A percentile compares a stretch with the other conserved stretches of the same genome.
Conservation (phyloP, 2,329 filamentous ascomycete species). For the Incumbomyces delicatus region DNA sequence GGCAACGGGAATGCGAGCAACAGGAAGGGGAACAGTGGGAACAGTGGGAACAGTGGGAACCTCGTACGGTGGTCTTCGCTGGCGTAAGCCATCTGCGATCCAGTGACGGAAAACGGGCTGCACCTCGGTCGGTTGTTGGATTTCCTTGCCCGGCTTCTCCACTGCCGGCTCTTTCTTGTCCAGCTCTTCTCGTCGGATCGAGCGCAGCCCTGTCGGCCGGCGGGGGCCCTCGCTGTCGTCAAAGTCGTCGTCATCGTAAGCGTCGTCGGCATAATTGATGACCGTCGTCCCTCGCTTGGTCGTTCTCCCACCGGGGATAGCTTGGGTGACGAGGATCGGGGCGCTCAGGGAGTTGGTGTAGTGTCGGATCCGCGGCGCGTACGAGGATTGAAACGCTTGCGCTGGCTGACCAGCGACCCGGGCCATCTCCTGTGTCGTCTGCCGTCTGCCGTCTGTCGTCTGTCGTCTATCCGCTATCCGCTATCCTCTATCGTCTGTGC, state of each 20-base stretch:
- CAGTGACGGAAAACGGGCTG: slow-evolving; percentile 92
- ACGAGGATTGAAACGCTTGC: slow-evolving; percentile 82
- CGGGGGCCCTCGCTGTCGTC: slow-evolving; percentile 57
- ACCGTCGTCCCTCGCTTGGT: slow-evolving; percentile 94
- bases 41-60: neutral
- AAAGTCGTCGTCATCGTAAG: slow-evolving; percentile 66
- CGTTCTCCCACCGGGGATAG: slow-evolving; percentile 63
- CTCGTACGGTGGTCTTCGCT: slow-evolving; percentile 4
- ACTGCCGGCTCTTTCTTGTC: slow-evolving; percentile 54
- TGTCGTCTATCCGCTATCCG: too few species aligned
- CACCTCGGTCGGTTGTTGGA: slow-evolving; percentile 64
- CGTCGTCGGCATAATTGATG: slow-evolving; percentile 97
- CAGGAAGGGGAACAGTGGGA: neutral
- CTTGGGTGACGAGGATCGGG: slow-evolving; percentile 64
- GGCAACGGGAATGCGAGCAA: too few species aligned
- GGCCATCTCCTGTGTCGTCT: neutral
- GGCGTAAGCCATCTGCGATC: slow-evolving; percentile 47
- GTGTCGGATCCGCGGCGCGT: slow-evolving; percentile 77
- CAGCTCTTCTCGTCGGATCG: slow-evolving; percentile 66
- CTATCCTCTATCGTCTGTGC: too few species aligned
- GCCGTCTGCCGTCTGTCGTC: too few species aligned
- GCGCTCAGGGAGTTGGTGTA: slow-evolving; percentile 89
- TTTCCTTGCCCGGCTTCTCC: slow-evolving; percentile 77
- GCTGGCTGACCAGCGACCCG: slow-evolving; percentile 38
- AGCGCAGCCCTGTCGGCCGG: slow-evolving; percentile 70